A percentile compares a stretch with the other conserved stretches of the same genome.
These are phyloP conservation scores for Conticribra guillardii DNA, from an alignment of 108 stramenopile species.

Conservation along the genomic window DNA sequence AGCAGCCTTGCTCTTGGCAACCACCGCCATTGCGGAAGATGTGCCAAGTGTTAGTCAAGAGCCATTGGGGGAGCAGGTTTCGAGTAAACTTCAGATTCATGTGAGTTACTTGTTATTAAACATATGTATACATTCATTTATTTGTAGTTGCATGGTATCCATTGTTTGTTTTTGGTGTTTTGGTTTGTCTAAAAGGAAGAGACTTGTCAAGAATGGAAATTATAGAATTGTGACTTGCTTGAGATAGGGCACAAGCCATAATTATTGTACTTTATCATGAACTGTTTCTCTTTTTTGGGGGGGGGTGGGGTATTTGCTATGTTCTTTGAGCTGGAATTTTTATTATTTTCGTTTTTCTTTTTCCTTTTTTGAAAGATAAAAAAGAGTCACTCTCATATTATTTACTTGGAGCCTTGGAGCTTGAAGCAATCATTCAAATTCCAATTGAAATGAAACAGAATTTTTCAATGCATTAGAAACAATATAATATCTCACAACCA, in stretches of 20 bases:
- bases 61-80: slow-evolving; percentile 36
- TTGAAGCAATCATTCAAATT: too few species aligned
- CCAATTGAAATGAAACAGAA: too few species aligned
- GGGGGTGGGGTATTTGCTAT: not conserved
- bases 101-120: slow-evolving; percentile 33
- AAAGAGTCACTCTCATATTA: too few species aligned
- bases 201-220: too few species aligned
- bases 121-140: not conserved
- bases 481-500: too few species aligned
- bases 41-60: slow-evolving; percentile 5
- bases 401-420: too few species aligned
- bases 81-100: slow-evolving; percentile 63
- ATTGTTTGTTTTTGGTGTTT: slow-evolving; percentile 5
- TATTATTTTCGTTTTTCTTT: too few species aligned
- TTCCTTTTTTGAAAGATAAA: too few species aligned
- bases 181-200: too few species aligned
- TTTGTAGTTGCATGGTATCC: not conserved
- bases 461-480: too few species aligned
- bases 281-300: not conserved
- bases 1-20: not conserved
- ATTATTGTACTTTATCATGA: not conserved
- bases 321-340: not conserved
- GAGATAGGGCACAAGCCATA: too few species aligned
- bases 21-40: not conserved
- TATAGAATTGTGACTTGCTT: too few species aligned